Evolutionary conservation across 164 flowering plant genomes (phyloP).

Genomic region (Vitis rupestris): DNA sequence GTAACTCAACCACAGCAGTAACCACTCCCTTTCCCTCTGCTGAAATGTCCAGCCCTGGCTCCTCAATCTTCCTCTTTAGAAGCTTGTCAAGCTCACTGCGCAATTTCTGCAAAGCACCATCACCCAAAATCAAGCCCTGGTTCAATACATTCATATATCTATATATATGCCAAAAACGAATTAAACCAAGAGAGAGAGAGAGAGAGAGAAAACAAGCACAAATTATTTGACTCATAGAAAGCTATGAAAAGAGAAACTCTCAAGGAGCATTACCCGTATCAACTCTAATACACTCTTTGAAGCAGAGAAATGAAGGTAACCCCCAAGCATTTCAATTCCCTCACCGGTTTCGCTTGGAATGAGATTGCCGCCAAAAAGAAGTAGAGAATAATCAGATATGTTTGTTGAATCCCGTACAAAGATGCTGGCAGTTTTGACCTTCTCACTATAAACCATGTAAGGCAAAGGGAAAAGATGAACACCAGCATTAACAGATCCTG

Average conservation of each 20-base stretch:
- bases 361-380: slow-evolving; percentile 91
- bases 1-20: slow-evolving; percentile 79
- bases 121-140: not conserved
- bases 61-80: slow-evolving; percentile 75
- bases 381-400: slow-evolving; percentile 92
- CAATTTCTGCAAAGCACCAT: slow-evolving; percentile 59
- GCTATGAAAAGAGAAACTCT: not conserved
- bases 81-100: slow-evolving; percentile 84
- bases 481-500: slow-evolving; percentile 95
- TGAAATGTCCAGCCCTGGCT: slow-evolving; percentile 73
- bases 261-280: slow-evolving; percentile 50
- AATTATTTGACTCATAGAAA: too few species aligned
- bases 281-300: slow-evolving; percentile 77
- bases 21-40: slow-evolving; percentile 85
- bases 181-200: too few species aligned
- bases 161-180: too few species aligned
- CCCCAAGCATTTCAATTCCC: slow-evolving; percentile 96
- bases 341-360: slow-evolving; percentile 69
- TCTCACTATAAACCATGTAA: slow-evolving; percentile 91
- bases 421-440: slow-evolving; percentile 81
- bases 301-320: slow-evolving; percentile 96
- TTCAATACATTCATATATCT: not conserved
- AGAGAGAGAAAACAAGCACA: too few species aligned
- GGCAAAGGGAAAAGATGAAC: slow-evolving; percentile 82
- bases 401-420: slow-evolving; percentile 86